These are phyloP conservation scores for Spergularia marina DNA, from an alignment of 148 eudicot genomes.

Conservation along the genomic window DNA sequence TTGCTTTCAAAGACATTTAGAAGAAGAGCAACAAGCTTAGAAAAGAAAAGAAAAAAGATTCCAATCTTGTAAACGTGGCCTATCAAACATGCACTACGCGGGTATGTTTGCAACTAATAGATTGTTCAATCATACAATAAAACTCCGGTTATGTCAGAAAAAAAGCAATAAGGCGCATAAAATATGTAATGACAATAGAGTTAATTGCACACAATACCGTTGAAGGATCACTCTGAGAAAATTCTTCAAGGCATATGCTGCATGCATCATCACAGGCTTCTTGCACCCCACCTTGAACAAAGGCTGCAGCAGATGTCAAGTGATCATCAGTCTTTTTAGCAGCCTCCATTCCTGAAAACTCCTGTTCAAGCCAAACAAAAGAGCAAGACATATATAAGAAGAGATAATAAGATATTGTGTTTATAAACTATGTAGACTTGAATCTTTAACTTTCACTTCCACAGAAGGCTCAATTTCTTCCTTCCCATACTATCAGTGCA, in stretches of 20 bases:
- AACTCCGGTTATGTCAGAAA: not conserved
- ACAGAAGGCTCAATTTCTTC: not conserved
- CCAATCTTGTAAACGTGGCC: too few relatives aligned
- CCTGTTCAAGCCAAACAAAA: conserved; percentile 13
- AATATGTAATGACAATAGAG: not conserved
- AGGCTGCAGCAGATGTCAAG: conserved; percentile 60
- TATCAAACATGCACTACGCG: too few relatives aligned
- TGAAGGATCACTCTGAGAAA: conserved; percentile 62
- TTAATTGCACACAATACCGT: conserved; percentile 38
- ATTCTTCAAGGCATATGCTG: conserved; percentile 71
- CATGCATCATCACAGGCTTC: conserved; percentile 78
- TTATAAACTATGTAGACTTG: not conserved
- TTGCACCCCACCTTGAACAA: conserved; percentile 72
- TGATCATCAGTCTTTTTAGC: conserved; percentile 17
- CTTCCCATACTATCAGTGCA: too few relatives aligned
- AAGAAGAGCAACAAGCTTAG: not conserved
- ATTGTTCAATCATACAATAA: not conserved
- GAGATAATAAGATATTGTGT: not conserved
- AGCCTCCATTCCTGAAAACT: conserved; percentile 31
- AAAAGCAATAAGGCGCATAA: too few relatives aligned
- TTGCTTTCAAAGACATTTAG: not conserved
- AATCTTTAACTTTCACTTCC: not conserved
- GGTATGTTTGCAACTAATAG: not conserved
- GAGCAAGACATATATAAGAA: not conserved
- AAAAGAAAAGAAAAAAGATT: too few relatives aligned